Base-by-base conservation (phyloP, 1,139 yeast species). In the Yamadazyma membranifaciens region DNA sequence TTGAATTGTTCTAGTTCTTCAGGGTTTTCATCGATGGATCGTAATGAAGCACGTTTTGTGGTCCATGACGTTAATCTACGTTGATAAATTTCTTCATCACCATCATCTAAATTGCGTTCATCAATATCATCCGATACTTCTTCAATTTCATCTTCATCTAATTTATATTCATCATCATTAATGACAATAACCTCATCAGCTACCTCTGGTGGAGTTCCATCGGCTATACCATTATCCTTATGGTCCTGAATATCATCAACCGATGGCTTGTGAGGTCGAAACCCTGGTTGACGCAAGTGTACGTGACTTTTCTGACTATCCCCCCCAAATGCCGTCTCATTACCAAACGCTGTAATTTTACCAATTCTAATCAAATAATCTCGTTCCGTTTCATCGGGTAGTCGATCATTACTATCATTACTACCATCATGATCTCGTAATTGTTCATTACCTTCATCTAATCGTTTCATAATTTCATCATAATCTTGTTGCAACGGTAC, bases 301-400 rank as follows among this genome's bases (percentile, higher is more conserved):
- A 59, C 62, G 50, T 67, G 73, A 41, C 71, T 67, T 42, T 51
- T 55, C 9, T 46, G 52, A 10, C 24, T 39, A 16, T 41, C 58
- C 36, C 57, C 62, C 32, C 57, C 63, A 47, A 87, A 87, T 4
- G 76, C 79, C 29, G 75, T 70, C 14, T 80, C 69, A 33, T 80
- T 80, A 9, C 97, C 95, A 67, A 92, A 92, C 0, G 98, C 98
- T 0, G 99, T 92, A 43, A 89, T 81, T 57, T 88, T 83, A 32
- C 99, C 99, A 0, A 91, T 91, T 48, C 98, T 71, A 0, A 92
- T 78, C 46, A 92, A 68, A 56, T 65, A 92, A 40, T 91, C 98
- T 43, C 79, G 79, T 52, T 86, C 87, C 0, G 87, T 64, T 56
- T 92, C 98, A 16, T 78, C 86, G 0, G 85, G 79, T 6, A 77